Evolutionary conservation across 345 rosid genomes (phyloP), one percentile per base, ranked within the genome.

Genomic region (Salix exigua): DNA sequence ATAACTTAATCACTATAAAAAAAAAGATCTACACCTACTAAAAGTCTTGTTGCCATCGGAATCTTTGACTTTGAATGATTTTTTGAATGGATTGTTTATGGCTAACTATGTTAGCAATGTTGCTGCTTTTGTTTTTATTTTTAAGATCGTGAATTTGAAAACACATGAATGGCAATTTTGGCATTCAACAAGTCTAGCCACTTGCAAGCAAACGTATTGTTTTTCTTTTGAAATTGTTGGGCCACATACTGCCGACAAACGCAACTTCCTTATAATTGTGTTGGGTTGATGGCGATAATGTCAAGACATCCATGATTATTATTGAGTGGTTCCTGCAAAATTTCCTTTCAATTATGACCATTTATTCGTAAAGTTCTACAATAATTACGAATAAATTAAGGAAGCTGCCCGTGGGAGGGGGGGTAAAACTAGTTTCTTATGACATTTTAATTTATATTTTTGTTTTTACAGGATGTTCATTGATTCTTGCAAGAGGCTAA

Each of bases 401-500:
- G 17, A 44, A 53, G 60, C 9, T 51, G 11, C 23, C 19, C 60
- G 7, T 5, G n/a, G 55, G n/a, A n/a, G 55, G 55, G 7, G 55
- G 55, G 18, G 5, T 51, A 51, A 18, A 50, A 2, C 55, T 18
- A 18, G n/a, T 5, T 50, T 6, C 2, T 18, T 18, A 17, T 50
- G 55, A 18, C 21, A 6, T 18, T 50, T 18, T 17, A 16, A 50
- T 50, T 1, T 50, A 50, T 17, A 17, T 17, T 50, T 50, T 50
- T 50, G 55, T 25, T 25, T 60, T 55, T 79, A 71, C 78, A 92
- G 94, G 76, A 89, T 92, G 97, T 92, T 92, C 75, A 82, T 80
- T 26, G 94, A 87, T 48, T 87, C 91, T 17, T 92, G 94, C 89
- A 92, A 89, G 82, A 87, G 94, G 62, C 55, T 92, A 71, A 81